Evolutionary conservation across 1,139 yeast genomes (phyloP), one percentile per base, ranked within the genome.

Genomic region (Debaryomycetaceae sp.): DNA sequence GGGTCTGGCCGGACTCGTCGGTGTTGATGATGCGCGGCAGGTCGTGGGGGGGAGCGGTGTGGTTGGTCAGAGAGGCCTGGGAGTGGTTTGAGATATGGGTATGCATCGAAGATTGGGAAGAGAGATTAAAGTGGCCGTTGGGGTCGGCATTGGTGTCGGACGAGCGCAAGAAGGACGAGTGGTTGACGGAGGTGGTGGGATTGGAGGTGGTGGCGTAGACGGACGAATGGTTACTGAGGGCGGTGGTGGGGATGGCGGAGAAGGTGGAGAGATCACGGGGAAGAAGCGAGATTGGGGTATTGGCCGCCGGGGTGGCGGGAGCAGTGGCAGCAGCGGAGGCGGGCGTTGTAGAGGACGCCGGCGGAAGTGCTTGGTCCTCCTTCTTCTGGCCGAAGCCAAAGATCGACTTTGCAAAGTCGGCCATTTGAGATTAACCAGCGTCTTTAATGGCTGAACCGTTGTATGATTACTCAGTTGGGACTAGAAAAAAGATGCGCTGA

Each of bases 161-260:
- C n/a, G n/a, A n/a, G n/a, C n/a, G n/a, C 11, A 19, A 11, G 10
- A 19, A 11, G 11, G 11, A 11, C 14, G 24, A 22, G 40, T 39
- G 36, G 18, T 52, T 50, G 16, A 47, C 45, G 18, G 73, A 62
- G n/a, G n/a, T n/a, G n/a, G n/a, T n/a, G n/a, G n/a, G n/a, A n/a
- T n/a, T n/a, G n/a, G n/a, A n/a, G 6, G 83, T 77, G 7, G 85
- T 77, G 2, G 86, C 87, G 49, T 76, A 71, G 3, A 73, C 87
- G 49, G 74, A 66, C 2, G 80, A 68, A 33, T 67, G 67, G 37
- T 68, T 68, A 27, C 77, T 63, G 10, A 77, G 53, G 1, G 86
- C 85, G 3, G 82, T 77, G 3, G 87, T 76, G 13, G 87, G 86
- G 8, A 68, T 55, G 7, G 40, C 41, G 12, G 20, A 18, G 10